These are phyloP conservation scores for Fusarium clavum DNA, from an alignment of 2,329 filamentous ascomycete genomes.

Conservation along the genomic window DNA sequence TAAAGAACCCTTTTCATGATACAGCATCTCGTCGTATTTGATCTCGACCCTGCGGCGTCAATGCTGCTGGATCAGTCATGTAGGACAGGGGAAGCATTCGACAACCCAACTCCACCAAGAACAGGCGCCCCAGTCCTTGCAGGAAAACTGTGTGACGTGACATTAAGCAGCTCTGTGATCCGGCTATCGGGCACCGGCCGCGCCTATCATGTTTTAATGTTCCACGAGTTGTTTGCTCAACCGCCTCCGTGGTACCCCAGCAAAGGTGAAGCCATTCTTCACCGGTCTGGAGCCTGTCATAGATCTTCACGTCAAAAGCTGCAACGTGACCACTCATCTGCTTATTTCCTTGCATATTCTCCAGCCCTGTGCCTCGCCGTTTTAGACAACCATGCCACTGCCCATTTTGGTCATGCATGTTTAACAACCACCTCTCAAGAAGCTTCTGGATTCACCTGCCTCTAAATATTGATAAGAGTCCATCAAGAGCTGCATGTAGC, in stretches of 20 bases:
- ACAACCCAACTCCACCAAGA: slow-evolving; percentile 22
- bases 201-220: slow-evolving; percentile 35
- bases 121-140: slow-evolving; percentile 14
- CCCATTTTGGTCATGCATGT: slow-evolving; percentile 12
- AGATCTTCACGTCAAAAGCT: slow-evolving; percentile 36
- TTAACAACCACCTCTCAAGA: background rate
- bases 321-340: slow-evolving; percentile 31
- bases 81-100: slow-evolving; percentile 38
- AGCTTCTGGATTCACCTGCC: slow-evolving; percentile 2
- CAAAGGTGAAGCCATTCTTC: slow-evolving; percentile 36
- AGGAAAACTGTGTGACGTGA: slow-evolving; percentile 14
- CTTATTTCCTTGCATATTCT: slow-evolving; percentile 25
- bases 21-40: slow-evolving; percentile 10
- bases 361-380: slow-evolving; percentile 29
- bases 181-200: slow-evolving; percentile 20
- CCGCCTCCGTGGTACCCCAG: slow-evolving; percentile 34
- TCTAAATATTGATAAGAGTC: background rate
- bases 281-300: slow-evolving; percentile 44
- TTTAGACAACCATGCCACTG: slow-evolving; percentile 27
- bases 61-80: slow-evolving; percentile 36
- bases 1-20: slow-evolving; percentile 27
- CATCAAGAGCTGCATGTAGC: background rate
- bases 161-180: slow-evolving; percentile 30
- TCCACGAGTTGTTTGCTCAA: slow-evolving; percentile 25
- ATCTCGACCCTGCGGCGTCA: slow-evolving; percentile 15